Base-by-base conservation (phyloP, 352 stramenopile genomes). In the Phytopythium cucurbitacearum region DNA sequence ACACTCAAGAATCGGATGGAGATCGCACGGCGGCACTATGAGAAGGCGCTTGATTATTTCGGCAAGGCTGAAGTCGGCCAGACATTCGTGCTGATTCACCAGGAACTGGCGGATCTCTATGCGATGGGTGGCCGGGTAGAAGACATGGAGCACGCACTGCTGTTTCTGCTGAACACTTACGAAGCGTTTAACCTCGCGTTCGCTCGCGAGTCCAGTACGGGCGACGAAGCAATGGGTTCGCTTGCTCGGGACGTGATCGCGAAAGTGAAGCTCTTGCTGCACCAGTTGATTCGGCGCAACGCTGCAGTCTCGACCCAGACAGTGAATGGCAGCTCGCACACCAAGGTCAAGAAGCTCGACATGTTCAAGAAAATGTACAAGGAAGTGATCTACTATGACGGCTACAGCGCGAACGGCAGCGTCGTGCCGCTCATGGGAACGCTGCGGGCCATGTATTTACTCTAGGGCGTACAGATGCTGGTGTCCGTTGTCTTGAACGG, bases 341-440 rank as follows among this genome's bases (percentile, higher is more conserved):
- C 59, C 7, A 73, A 72, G 33, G 59, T 38, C 41, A 79, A 75
- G 58, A 85, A 84, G 56, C 60, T 83, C 0, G 71, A 85, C 3
- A 67, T 80, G 53, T 94, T 89, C 60, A 94, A 94, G 68, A 65
- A 70, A 33, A 91, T 94, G 84, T 94, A 94, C 72, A 88, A 88
- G 43, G 77, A 91, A 51, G 73, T 87, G 38, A 87, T 94, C 45
- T 91, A 91, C 59, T 87, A 80, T 35, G 73, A 82, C 48, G 71
- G 65, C 36, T 65, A 65, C 45, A 74, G 67, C 16, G 60, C 64
- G 13, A 52, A 45, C 2, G 37, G 60, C n/a, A 76, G 63, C 39
- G 71, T 87, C 38, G 62, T 74, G 8, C 60, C 67, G 0, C 76
- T 87, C 34, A 49, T 92, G 21, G 70, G 60, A 3, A 88, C 67